Percentiles rank a stretch among this genome's conserved stretches.
phyloP scores from a whole-genome alignment of 1,284 basidiomycete genomes.

The Puccinia horiana region DNA sequence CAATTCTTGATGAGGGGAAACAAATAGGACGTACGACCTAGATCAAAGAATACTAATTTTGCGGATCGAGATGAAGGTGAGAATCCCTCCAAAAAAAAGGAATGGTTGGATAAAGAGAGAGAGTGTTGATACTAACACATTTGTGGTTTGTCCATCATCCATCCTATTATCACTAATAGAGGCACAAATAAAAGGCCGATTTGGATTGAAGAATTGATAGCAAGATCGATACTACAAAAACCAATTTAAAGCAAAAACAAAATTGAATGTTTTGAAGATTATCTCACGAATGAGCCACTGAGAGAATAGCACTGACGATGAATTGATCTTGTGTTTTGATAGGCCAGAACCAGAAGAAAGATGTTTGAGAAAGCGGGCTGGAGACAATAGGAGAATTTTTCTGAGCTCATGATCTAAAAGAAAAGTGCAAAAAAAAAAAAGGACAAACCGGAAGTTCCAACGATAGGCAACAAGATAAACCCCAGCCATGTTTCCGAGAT shows the following conservation, averaged over 20 bases:
- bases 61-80: neutral
- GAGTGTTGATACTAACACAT: neutral
- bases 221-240: slow-evolving; percentile 16
- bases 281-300: no score
- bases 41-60: slow-evolving; percentile 33
- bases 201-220: slow-evolving; percentile 33
- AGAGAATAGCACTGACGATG: no score
- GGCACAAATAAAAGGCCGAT: slow-evolving; percentile 38
- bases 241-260: no score
- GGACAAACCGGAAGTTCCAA: slow-evolving; percentile 31
- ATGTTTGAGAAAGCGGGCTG: neutral
- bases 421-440: neutral
- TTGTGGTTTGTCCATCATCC: slow-evolving; percentile 33
- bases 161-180: slow-evolving; percentile 19
- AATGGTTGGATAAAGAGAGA: neutral
- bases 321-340: no score
- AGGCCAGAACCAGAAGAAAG: no score
- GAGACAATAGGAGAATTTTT: no score
- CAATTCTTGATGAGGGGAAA: neutral
- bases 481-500: slow-evolving; percentile 62
- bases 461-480: slow-evolving; percentile 28
- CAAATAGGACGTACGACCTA: slow-evolving; percentile 4
- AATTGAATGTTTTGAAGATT: no score
- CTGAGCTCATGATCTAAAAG: no score
- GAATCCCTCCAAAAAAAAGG: neutral